Conservation (phyloP, 257 asterid species). For the Solanum habrochaites region DNA sequence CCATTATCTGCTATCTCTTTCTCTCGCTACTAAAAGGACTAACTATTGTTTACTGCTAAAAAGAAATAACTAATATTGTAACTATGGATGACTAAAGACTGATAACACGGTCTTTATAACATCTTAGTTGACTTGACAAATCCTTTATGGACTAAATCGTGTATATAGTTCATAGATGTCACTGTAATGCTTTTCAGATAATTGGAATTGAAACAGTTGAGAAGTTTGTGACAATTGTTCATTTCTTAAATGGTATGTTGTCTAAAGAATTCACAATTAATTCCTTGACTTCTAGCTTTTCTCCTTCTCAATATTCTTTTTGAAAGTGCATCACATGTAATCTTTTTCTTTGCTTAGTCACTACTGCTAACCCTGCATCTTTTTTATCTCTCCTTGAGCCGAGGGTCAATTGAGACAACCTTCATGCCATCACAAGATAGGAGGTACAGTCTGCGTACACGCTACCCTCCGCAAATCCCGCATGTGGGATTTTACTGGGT, state of each 20-base stretch:
- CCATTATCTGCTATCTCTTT: no score
- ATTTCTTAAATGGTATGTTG: not conserved
- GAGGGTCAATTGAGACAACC: not conserved
- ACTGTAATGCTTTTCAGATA: not conserved
- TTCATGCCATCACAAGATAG: not conserved
- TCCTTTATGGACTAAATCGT: not conserved
- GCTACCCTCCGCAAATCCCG: not conserved
- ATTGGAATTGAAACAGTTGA: not conserved
- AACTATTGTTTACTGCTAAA: no score
- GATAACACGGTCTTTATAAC: not conserved
- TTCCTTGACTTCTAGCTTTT: not conserved
- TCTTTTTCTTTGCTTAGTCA: not conserved
- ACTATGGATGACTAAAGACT: no score
- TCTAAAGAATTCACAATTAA: not conserved
- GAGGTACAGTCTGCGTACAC: not conserved
- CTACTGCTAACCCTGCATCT: not conserved
- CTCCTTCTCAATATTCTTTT: not conserved
- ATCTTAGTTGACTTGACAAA: not conserved
- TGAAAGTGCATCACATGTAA: not conserved
- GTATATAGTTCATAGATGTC: not conserved
- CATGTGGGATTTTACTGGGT: not conserved
- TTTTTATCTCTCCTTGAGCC: not conserved
- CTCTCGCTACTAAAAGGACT: no score
- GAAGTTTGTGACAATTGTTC: not conserved
- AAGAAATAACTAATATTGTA: no score